These are phyloP conservation scores for peach (Prunus persica) DNA, from an alignment of 306 rosid species.

Conservation along the genomic window DNA sequence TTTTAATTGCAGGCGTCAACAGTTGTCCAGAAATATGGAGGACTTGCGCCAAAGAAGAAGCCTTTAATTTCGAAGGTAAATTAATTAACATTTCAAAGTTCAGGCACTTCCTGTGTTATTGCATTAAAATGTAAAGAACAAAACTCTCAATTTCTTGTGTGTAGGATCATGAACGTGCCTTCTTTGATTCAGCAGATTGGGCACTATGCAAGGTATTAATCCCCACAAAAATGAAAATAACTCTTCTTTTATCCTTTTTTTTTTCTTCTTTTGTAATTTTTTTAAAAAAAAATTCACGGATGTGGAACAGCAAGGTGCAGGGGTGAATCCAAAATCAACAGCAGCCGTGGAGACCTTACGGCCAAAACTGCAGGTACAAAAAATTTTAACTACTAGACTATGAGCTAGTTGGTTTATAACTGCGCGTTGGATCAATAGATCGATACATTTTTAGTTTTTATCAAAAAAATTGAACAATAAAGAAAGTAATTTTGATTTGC, in stretches of 20 bases:
- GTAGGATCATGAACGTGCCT: conserved; percentile 85
- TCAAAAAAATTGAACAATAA: not conserved
- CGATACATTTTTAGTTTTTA: not conserved
- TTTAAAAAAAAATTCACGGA: not conserved
- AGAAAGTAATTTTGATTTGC: not conserved
- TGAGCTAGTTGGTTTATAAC: not conserved
- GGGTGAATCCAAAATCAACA: conserved; percentile 58
- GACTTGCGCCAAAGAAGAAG: conserved; percentile 82
- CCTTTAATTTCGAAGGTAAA: conserved; percentile 87
- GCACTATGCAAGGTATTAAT: conserved; percentile 83
- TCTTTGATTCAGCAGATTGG: conserved; percentile 98
- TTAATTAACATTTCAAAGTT: not conserved
- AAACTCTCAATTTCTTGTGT: no score
- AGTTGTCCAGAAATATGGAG: conserved; percentile 68
- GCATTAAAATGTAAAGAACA: not conserved
- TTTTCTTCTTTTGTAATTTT: not conserved
- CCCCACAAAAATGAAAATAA: not conserved
- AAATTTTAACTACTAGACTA: not conserved
- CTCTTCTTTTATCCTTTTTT: not conserved
- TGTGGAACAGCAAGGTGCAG: conserved; percentile 78
- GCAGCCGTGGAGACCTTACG: conserved; percentile 70
- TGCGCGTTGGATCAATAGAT: not conserved
- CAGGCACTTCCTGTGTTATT: not conserved
- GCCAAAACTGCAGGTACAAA: conserved; percentile 71
- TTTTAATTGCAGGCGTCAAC: conserved; percentile 35